Conservation (phyloP, 23 red algal genomes). For the Agarophyton chilense region DNA sequence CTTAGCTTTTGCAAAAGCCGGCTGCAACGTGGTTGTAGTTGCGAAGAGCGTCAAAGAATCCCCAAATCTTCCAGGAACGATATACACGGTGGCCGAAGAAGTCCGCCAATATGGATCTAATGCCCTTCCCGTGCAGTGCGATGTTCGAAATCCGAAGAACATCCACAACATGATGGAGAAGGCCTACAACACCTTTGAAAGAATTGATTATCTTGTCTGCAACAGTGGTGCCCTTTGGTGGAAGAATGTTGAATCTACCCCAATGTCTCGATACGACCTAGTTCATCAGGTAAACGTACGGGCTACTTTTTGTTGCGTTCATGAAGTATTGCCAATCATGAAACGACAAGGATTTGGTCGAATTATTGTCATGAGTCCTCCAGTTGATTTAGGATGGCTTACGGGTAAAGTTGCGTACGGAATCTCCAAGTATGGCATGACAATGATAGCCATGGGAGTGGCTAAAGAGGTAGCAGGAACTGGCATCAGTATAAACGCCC, state of each 20-base stretch:
- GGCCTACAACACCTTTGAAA: slow-evolving; percentile 60
- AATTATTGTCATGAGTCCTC: slow-evolving; percentile 97
- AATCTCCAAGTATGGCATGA: slow-evolving; percentile 99
- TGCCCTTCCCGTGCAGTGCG: slow-evolving; percentile 76
- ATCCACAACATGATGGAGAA: slow-evolving; percentile 69
- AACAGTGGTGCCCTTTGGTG: slow-evolving; percentile 99
- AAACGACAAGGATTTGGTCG: slow-evolving; percentile 72
- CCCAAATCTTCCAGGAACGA: slow-evolving; percentile 90
- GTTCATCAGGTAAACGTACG: slow-evolving; percentile 93
- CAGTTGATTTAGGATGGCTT: slow-evolving; percentile 82
- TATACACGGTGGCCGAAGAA: slow-evolving; percentile 94
- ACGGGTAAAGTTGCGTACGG: slow-evolving; percentile 89
- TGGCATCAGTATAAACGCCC: slow-evolving; percentile 82
- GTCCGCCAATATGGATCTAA: slow-evolving; percentile 65
- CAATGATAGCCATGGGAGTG: slow-evolving; percentile 91
- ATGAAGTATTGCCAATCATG: slow-evolving; percentile 89
- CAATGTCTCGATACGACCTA: slow-evolving; percentile 91
- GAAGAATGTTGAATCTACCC: slow-evolving; percentile 89
- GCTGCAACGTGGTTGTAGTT: slow-evolving; percentile 82
- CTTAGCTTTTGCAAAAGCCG: slow-evolving; percentile 66
- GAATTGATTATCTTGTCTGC: slow-evolving; percentile 88
- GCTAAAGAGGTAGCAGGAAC: slow-evolving; percentile 79
- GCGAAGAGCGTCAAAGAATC: slow-evolving; percentile 72
- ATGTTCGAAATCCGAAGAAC: slow-evolving; percentile 86
- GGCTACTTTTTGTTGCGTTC: slow-evolving; percentile 87